Evolutionary conservation across 306 rosid genomes (phyloP), one percentile per base, ranked within the genome.

Genomic region (Dicorynia guianensis): DNA sequence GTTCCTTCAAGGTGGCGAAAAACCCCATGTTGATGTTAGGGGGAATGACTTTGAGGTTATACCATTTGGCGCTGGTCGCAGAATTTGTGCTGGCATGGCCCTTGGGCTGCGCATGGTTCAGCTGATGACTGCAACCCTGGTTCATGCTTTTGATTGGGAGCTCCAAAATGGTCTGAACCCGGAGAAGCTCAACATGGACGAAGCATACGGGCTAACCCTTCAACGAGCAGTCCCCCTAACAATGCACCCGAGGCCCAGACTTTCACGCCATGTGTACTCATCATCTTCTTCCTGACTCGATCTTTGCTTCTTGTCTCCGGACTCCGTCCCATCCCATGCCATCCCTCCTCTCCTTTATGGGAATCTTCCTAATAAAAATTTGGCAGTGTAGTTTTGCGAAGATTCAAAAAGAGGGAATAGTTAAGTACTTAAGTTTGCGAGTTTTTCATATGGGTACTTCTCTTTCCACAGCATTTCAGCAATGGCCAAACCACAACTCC

Each of bases 41-140:
- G 98, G 96, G 1, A 89, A 87, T 56, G 80, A 93, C 11, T 91
- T 93, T 17, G 98, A 89, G 82, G 85, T 74, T 11, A 88, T 93
- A 9, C 98, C 97, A 0, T 93, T 93, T 14, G 94, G 98, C 11
- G 93, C 94, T 0, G 98, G 97, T 8, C 86, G 94, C 1, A 91
- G 97, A 46, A 89, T 93, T 2, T 91, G 97, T 61, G 96, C 76
- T 0, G 96, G 96, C 0, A 71, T 89, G 90, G 85, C 75, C 71
- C 74, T 91, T 40, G 98, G 96, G 25, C 4, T 89, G 1, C 77
- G 91, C 5, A 73, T 84, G 90, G 93, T 91, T 70, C 93, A 85
- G 36, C 49, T 89, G 0, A 47, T 93, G 2, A 63, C 81, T 2
- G 94, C 94, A 0, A 87, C 86, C 1, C 8, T 93, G 18, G 79